Percentiles rank a stretch among this genome's conserved stretches.
phyloP scores from a whole-genome alignment of 2,329 filamentous ascomycete species.

The Zymoseptoria pseudotritici region DNA sequence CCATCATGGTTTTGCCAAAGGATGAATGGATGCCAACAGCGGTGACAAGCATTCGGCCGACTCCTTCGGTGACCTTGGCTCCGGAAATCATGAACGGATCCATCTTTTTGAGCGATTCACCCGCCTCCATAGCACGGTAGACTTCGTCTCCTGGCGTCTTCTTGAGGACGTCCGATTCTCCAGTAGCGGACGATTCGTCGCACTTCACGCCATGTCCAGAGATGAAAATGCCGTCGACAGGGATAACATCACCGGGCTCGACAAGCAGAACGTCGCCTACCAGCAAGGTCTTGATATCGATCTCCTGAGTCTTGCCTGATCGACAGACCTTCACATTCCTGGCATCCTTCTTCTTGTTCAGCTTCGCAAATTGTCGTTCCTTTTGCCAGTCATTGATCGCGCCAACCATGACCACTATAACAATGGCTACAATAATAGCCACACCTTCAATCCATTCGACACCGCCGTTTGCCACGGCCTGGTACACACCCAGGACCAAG shows the following conservation, averaged over 20 bases:
- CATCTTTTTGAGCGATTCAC: slow-evolving; percentile 56
- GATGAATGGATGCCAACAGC: slow-evolving; percentile 66
- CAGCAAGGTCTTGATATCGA: slow-evolving; percentile 63
- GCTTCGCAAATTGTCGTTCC: slow-evolving; percentile 70
- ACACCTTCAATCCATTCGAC: slow-evolving; percentile 79
- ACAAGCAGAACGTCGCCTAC: slow-evolving; percentile 68
- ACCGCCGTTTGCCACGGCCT: slow-evolving; percentile 47
- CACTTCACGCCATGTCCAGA: slow-evolving; percentile 61
- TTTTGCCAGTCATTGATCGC: slow-evolving; percentile 80
- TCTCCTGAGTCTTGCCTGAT: slow-evolving; percentile 62
- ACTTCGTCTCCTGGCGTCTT: slow-evolving; percentile 62
- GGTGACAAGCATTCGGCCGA: slow-evolving; percentile 69
- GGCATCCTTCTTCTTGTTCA: slow-evolving; percentile 74
- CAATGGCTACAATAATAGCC: slow-evolving; percentile 68
- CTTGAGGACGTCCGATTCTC: slow-evolving; percentile 65
- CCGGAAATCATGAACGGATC: slow-evolving; percentile 87
- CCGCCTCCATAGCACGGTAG: slow-evolving; percentile 55
- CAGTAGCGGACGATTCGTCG: slow-evolving; percentile 69
- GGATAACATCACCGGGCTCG: slow-evolving; percentile 65
- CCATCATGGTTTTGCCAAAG: slow-evolving; percentile 72
- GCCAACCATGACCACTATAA: slow-evolving; percentile 68
- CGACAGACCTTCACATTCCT: slow-evolving; percentile 66
- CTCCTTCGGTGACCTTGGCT: slow-evolving; percentile 67
- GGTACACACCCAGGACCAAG: slow-evolving; percentile 65
- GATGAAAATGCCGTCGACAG: slow-evolving; percentile 65